Evolutionary conservation across 768 basidiomycete species (phyloP), one percentile per base, ranked within the genome.

Genomic region (Heimioporus sp.): DNA sequence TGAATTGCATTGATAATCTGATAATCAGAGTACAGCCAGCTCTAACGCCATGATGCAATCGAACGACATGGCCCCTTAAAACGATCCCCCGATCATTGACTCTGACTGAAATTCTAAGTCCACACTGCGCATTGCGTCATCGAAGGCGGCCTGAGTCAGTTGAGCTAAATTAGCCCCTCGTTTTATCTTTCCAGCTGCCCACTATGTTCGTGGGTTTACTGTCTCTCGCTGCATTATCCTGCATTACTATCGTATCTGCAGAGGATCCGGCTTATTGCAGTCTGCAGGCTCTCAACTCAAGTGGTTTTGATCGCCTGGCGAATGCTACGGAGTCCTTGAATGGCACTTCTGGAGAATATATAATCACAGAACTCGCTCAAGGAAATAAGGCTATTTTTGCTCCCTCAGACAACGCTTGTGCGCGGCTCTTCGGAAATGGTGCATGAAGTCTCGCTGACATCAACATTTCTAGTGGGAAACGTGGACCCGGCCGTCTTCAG

Each of bases 341-440:
- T 44, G 57, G 66, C 28, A 80, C 77, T 13, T 61, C 53, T 8
- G 86, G 81, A 6, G 65, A 72, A 50, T 55, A 61, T 16, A 63
- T 85, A n/a, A 66, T 85, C 32, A 42, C 59, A 7, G 55, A 72
- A 49, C 66, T 83, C n/a, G 63, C 74, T 2, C 65, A 64, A 28
- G 79, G 77, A 5, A 70, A 76, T 36, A 73, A 68, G 52, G 79
- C 81, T 0, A 54, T 87, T 13, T 86, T 87, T 60, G 81, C 79
- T 0, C 83, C 85, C 4, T 75, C 65, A 46, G 74, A 87, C 57
- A 58, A 61, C 2, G 85, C 87, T 5, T 75, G 83, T 84, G 49
- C 54, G 76, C 72, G n/a, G 9, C 30, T 32, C 16, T 45, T 11
- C 9, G 10, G 16, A 15, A 3, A 10, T 11, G 20, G 1, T 10